Conservation (phyloP, 148 eudicot species). For the Hydrangea macrophylla region DNA sequence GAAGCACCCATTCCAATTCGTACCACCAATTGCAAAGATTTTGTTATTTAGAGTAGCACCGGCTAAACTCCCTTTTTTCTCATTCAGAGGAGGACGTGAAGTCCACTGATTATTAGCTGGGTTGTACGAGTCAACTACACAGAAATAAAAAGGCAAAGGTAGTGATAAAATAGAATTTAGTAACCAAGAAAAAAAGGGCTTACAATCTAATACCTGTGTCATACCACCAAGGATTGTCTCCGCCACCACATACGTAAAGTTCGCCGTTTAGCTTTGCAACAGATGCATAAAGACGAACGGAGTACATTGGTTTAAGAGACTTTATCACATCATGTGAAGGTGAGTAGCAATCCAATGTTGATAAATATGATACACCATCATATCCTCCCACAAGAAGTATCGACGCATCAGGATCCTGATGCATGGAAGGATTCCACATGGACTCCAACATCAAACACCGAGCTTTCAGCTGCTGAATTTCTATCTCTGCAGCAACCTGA, state of each 20-base stretch:
- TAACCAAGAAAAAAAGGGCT: neutral
- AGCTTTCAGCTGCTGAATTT: slow-evolving; percentile 39
- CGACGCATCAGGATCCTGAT: slow-evolving; percentile 29
- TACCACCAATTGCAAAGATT: slow-evolving; percentile 86
- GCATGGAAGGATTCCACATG: slow-evolving; percentile 20
- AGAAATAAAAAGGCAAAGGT: slow-evolving; percentile 12
- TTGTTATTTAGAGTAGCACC: slow-evolving; percentile 53
- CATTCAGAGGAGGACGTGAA: slow-evolving; percentile 45
- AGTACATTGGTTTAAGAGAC: slow-evolving; percentile 55
- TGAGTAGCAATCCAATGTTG: slow-evolving; percentile 55
- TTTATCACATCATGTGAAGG: slow-evolving; percentile 49
- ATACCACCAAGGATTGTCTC: slow-evolving; percentile 42
- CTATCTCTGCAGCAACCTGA: slow-evolving; percentile 42
- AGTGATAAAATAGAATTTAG: slow-evolving; percentile 11
- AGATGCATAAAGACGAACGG: slow-evolving; percentile 52
- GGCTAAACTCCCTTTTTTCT: slow-evolving; percentile 66
- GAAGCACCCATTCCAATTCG: slow-evolving; percentile 51
- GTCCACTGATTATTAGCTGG: slow-evolving; percentile 54
- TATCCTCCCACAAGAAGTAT: slow-evolving; percentile 65
- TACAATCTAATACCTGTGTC: slow-evolving; percentile 54
- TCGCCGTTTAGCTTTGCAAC: slow-evolving; percentile 55
- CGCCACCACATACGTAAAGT: slow-evolving; percentile 69
- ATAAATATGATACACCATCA: slow-evolving; percentile 60
- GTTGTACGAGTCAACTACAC: slow-evolving; percentile 75
- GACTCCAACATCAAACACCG: slow-evolving; percentile 33